phyloP scores from a whole-genome alignment of 2,329 filamentous ascomycete genomes.

The Trichoderma aggressivum region DNA sequence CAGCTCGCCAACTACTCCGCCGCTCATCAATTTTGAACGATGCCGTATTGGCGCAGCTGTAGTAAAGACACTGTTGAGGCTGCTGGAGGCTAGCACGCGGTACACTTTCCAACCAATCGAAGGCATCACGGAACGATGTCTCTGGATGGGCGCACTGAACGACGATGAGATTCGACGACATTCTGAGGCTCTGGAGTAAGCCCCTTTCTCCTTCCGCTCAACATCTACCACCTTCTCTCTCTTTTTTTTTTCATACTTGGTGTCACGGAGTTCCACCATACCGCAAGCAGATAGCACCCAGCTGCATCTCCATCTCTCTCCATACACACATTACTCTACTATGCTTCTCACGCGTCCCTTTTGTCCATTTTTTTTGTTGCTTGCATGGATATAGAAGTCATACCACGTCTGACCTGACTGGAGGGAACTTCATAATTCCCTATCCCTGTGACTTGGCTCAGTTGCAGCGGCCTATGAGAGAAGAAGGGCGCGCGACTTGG shows the following conservation, averaged over 20 bases:
- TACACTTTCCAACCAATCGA: slow-evolving; percentile 74
- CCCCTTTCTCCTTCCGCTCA: not conserved
- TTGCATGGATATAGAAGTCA: not conserved
- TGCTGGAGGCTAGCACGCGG: slow-evolving; percentile 74
- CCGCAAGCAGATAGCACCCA: not conserved
- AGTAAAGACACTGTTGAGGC: slow-evolving; percentile 72
- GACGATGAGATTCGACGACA: slow-evolving; percentile 69
- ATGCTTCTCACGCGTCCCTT: not conserved
- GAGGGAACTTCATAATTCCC: not conserved
- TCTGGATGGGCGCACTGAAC: slow-evolving; percentile 77
- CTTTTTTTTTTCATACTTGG: not conserved
- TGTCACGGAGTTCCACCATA: not conserved
- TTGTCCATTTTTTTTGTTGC: not conserved
- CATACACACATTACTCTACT: not conserved
- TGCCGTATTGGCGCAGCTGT: slow-evolving; percentile 72
- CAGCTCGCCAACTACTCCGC: slow-evolving; percentile 61
- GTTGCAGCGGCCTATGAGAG: not conserved
- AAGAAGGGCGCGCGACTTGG: not conserved
- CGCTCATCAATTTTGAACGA: slow-evolving; percentile 78
- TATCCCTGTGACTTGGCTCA: not conserved
- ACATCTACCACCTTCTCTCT: not conserved
- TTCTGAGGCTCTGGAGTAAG: slow-evolving; percentile 47
- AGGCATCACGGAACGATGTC: slow-evolving; percentile 72
- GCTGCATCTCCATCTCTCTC: not conserved
- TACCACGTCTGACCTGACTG: not conserved